Conservation (phyloP, 2,329 filamentous ascomycete species). For the Alternaria conjuncta region DNA sequence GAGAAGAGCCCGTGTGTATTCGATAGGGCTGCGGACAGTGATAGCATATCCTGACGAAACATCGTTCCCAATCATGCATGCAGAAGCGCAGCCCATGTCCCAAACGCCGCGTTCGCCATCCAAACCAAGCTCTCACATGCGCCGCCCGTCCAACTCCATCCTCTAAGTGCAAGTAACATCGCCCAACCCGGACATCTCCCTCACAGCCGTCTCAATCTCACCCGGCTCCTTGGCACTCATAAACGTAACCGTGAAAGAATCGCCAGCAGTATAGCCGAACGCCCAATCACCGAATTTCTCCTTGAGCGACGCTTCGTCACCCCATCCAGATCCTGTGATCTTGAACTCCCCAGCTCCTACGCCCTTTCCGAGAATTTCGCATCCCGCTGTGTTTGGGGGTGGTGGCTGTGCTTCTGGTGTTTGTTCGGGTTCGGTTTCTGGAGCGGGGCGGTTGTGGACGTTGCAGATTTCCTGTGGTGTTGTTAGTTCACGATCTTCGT, state of each 20-base stretch:
- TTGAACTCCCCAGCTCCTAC: fast-evolving
- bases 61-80: background rate
- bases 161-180: background rate
- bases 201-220: background rate
- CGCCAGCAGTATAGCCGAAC: background rate
- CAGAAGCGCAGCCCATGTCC: background rate
- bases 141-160: background rate
- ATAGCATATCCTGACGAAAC: background rate
- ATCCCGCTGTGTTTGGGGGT: background rate
- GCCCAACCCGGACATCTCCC: background rate
- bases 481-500: background rate
- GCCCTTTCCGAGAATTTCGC: fast-evolving
- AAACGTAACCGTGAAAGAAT: background rate
- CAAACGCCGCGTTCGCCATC: background rate
- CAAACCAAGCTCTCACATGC: fast-evolving
- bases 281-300: background rate
- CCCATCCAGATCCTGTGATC: background rate
- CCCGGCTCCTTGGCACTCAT: fast-evolving
- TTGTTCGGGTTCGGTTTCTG: background rate
- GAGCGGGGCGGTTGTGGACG: background rate
- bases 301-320: background rate
- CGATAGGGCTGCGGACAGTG: background rate
- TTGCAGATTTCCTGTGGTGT: background rate
- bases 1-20: background rate
- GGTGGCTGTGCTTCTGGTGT: background rate